Percentiles rank a stretch among this genome's conserved stretches.
phyloP scores from a whole-genome alignment of 495 filamentous ascomycete species.

The Cetradonia linearis region DNA sequence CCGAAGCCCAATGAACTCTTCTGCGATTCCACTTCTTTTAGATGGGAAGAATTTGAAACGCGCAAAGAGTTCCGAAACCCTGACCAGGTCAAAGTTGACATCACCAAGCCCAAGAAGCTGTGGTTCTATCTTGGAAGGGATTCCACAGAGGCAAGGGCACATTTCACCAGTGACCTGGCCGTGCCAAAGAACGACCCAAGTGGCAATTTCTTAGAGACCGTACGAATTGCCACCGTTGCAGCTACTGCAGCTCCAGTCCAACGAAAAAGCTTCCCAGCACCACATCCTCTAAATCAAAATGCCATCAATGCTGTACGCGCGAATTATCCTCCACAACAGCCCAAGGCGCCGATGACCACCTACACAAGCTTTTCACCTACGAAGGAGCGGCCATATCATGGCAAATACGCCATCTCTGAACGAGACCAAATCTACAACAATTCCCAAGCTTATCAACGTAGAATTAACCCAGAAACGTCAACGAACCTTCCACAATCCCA shows the following conservation, averaged over 20 bases:
- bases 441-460: conserved; percentile 16
- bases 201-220: conserved; percentile 49
- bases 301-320: conserved; percentile 20
- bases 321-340: conserved; percentile 12
- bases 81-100: conserved; percentile 51
- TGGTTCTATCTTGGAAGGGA: conserved; percentile 84
- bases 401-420: conserved; percentile 27
- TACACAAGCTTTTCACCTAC: conserved; percentile 6
- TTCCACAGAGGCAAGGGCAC: conserved; percentile 85
- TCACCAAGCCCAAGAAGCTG: conserved; percentile 58
- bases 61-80: conserved; percentile 39
- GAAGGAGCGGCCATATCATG: conserved; percentile 25
- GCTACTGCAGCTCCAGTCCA: conserved; percentile 31
- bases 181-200: conserved; percentile 47
- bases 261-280: conserved; percentile 21
- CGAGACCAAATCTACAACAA: conserved; percentile 7
- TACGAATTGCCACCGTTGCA: conserved; percentile 32
- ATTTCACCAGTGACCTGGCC: conserved; percentile 75
- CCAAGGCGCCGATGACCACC: not conserved
- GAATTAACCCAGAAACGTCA: conserved; percentile 17
- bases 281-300: conserved; percentile 22
- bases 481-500: conserved; percentile 12
- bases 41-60: conserved; percentile 77
- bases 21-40: conserved; percentile 44
- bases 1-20: conserved; percentile 50